Conservation (phyloP, 306 rosid species). For the Trifolium pratense region DNA sequence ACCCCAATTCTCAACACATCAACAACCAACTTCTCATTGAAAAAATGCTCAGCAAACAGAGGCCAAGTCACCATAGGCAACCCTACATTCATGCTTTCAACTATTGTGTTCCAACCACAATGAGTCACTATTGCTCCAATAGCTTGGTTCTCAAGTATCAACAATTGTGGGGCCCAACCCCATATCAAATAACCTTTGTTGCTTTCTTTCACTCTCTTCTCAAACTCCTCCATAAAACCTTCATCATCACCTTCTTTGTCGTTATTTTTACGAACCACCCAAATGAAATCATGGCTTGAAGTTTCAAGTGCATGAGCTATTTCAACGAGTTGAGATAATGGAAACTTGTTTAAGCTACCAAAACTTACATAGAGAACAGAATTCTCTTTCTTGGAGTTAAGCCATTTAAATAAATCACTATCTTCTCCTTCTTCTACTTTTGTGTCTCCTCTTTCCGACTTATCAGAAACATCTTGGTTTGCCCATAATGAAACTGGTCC, state of each 20-base stretch:
- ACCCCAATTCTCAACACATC: conserved; percentile 4
- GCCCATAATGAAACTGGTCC: conserved; percentile 13
- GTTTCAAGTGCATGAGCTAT: conserved; percentile 9
- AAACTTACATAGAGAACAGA: neutral
- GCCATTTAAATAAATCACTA: neutral
- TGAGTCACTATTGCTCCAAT: neutral
- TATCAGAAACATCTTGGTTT: neutral
- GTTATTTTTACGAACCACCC: neutral
- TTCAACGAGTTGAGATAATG: neutral
- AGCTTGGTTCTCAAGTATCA: neutral
- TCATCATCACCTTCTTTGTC: neutral
- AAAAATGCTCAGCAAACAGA: neutral
- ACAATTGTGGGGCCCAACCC: conserved; percentile 1
- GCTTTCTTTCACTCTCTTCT: neutral
- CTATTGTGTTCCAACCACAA: conserved; percentile 4
- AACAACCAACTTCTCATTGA: neutral
- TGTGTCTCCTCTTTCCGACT: neutral
- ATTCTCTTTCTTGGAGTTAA: conserved; percentile 4
- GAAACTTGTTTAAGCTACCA: neutral
- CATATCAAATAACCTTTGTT: neutral
- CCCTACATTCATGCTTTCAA: neutral
- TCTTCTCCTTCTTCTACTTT: neutral
- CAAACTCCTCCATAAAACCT: neutral
- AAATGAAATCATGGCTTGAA: neutral
- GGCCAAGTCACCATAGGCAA: conserved; percentile 4